Base-by-base conservation (phyloP, 2,329 filamentous ascomycete genomes). In the Dothideomycetidae sp. region DNA sequence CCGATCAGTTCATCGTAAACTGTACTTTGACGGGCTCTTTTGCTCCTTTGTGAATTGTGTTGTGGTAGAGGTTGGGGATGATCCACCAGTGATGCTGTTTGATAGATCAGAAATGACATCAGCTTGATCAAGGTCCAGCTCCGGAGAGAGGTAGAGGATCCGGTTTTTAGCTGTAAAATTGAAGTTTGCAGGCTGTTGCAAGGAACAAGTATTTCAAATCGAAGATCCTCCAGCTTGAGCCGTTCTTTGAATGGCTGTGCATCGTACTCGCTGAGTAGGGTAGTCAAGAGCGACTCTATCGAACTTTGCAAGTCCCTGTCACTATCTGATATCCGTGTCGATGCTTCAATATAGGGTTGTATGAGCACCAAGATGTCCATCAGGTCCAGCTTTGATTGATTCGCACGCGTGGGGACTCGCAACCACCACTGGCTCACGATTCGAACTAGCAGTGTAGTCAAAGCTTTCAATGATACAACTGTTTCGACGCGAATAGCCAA, bases 381-480 rank as follows among this genome's bases (percentile, higher is more conserved):
- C 54, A 93, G 79, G 41, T 67, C 83, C 45, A 88, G 81, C 47
- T 78, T 75, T 34, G 90, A 47, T 10, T 70, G 68, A 16, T 69
- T 58, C 31, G 72, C 70, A 47, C 80, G 81, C n/a, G 71, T 11
- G 3, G 36, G 36, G 5, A 38, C 11, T 7, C 29, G 69, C 45
- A 75, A 67, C 86, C 88, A 98, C 60, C 84, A 74, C 34, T 73
- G 69, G 39, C 71, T 73, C 45, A 93, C 73, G 31, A 86, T 56
- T 1, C 82, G 79, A 15, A 93, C 52, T 5, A 86, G 54, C 5
- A 71, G 66, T 38, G 65, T 61, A 11, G 79, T 67, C 26, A 78
- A 60, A 21, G 62, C 64, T 45, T 70, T 70, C 3, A 78, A 72
- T 36, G 84, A 64, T 1, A 64, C 56, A 10, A 77, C 66, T 43